phyloP scores from a whole-genome alignment of 345 rosid genomes.

The Eucalyptus erythrocorys region DNA sequence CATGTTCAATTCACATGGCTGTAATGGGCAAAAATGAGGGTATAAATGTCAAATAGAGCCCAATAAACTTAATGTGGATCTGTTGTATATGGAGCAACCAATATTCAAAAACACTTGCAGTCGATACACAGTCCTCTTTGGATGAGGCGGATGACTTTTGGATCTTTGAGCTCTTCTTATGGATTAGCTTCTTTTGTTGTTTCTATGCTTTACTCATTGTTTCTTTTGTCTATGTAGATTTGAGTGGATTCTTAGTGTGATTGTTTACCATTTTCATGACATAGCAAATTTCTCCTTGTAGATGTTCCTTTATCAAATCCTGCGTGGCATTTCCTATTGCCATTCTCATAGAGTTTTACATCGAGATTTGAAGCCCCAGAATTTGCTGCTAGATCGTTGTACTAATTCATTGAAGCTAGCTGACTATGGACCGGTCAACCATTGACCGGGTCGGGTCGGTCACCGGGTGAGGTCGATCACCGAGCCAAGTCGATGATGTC shows the following conservation, averaged over 20 bases:
- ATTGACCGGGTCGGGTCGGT: too few relatives aligned
- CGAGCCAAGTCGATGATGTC: too few relatives aligned
- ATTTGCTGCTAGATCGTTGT: conserved; percentile 30
- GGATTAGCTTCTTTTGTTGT: background rate
- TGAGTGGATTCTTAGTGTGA: background rate
- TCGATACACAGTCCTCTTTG: background rate
- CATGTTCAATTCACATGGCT: too few relatives aligned
- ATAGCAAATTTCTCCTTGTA: conserved; percentile 12
- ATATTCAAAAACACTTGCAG: background rate
- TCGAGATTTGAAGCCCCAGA: too few relatives aligned
- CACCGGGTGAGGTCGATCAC: too few relatives aligned
- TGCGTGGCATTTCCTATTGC: conserved; percentile 64
- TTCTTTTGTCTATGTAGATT: background rate
- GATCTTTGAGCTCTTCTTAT: background rate
- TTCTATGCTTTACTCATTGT: background rate
- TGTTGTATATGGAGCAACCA: background rate
- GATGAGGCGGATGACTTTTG: background rate
- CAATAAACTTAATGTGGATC: background rate
- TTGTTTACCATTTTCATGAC: background rate
- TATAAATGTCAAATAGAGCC: background rate
- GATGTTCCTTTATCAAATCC: conserved; percentile 81
- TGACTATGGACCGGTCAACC: conserved; percentile 42
- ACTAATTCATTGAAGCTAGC: conserved; percentile 35
- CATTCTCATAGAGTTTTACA: conserved; percentile 37
- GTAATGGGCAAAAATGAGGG: too few relatives aligned